These are phyloP conservation scores for Sutorius eximius DNA, from an alignment of 1,284 basidiomycete genomes.

Conservation along the genomic window DNA sequence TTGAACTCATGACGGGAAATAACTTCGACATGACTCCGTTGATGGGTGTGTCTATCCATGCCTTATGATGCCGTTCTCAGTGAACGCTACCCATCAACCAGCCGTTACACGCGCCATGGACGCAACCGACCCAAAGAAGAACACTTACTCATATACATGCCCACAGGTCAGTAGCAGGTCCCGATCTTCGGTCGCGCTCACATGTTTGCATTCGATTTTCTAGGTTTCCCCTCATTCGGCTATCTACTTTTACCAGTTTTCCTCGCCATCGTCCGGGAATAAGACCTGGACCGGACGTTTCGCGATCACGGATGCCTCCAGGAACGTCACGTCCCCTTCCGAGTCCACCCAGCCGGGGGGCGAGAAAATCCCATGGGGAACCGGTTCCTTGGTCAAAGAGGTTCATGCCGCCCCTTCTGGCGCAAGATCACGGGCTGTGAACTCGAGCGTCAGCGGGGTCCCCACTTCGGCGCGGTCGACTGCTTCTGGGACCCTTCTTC, in stretches of 20 bases:
- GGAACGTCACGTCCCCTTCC: constrained; percentile 49
- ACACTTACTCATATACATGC: constrained; percentile 60
- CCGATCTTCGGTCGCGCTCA: neutral
- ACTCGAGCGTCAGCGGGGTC: constrained; percentile 1
- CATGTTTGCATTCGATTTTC: neutral
- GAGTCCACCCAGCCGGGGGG: constrained; percentile 57
- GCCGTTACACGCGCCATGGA: constrained; percentile 51
- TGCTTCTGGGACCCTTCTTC: neutral
- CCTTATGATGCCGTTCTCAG: neutral
- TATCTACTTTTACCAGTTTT: constrained; percentile 83
- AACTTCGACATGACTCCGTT: constrained; percentile 72
- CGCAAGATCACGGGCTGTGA: neutral
- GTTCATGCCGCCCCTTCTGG: constrained; percentile 34
- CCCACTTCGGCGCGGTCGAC: neutral
- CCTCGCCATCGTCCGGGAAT: constrained; percentile 40
- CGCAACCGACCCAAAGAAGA: constrained; percentile 50
- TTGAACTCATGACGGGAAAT: constrained; percentile 78
- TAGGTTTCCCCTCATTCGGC: constrained; percentile 68
- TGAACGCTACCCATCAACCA: constrained; percentile 10
- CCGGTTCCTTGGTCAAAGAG: constrained; percentile 54
- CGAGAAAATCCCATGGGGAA: constrained; percentile 66
- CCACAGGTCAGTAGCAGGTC: constrained; percentile 49
- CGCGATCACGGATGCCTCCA: constrained; percentile 62
- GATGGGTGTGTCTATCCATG: constrained; percentile 48
- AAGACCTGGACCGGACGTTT: constrained; percentile 81